These are phyloP conservation scores for Cerioporus squamosus DNA, from an alignment of 1,284 basidiomycete species.

Conservation along the genomic window DNA sequence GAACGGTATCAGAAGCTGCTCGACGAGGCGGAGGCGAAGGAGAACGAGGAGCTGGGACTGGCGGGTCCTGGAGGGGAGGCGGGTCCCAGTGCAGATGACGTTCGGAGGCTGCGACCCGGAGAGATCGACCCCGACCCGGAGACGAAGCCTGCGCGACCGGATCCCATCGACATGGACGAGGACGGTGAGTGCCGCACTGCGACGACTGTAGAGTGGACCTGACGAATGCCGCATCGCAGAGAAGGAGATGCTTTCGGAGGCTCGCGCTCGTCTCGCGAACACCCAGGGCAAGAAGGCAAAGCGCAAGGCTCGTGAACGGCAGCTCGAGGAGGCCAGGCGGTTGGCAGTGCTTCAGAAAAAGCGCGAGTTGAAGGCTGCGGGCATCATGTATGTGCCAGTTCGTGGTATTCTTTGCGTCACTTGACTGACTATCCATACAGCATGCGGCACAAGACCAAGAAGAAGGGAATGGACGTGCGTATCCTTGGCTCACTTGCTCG, in stretches of 20 bases:
- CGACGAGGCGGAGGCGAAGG: conserved; percentile 96
- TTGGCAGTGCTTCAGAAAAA: conserved; percentile 98
- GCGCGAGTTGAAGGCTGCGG: conserved; percentile 96
- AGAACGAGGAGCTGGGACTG: conserved; percentile 90
- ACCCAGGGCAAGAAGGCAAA: conserved; percentile 99
- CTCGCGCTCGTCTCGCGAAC: conserved; percentile 96
- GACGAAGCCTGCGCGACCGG: conserved; percentile 96
- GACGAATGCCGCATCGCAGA: conserved; percentile 51
- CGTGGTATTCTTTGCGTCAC: neutral
- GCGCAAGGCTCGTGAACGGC: conserved; percentile 95
- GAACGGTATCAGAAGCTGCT: conserved; percentile 98
- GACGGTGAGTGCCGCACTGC: conserved; percentile 64
- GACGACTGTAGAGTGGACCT: neutral
- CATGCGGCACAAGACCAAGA: conserved; percentile 90
- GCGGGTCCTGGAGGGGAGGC: conserved; percentile 79
- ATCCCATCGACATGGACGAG: conserved; percentile 99
- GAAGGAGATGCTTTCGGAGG: conserved; percentile 99
- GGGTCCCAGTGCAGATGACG: conserved; percentile 91
- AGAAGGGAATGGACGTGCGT: conserved; percentile 95
- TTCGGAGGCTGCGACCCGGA: conserved; percentile 88
- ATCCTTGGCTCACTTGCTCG: neutral
- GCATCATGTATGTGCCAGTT: conserved; percentile 80
- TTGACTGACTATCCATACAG: conserved; percentile 39
- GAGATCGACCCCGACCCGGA: conserved; percentile 99
- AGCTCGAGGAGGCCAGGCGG: conserved; percentile 94